Evolutionary conservation across 78 protist species (phyloP).

Genomic region (Paratrimastix pyriformis): DNA sequence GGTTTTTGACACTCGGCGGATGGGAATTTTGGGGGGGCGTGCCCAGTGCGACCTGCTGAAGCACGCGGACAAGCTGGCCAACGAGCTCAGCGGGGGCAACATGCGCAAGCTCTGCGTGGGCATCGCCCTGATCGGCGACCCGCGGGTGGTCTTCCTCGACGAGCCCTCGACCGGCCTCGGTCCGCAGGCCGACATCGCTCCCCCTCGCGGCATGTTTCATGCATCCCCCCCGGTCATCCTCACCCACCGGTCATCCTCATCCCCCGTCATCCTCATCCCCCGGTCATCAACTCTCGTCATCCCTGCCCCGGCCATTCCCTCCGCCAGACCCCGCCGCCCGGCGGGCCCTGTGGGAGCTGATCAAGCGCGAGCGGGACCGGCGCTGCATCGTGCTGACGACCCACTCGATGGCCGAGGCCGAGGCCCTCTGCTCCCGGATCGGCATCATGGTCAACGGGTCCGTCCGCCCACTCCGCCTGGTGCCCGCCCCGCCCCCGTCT

Average conservation of each 20-base stretch:
- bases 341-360: slow-evolving; percentile 28
- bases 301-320: too few relatives aligned
- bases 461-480: too few relatives aligned
- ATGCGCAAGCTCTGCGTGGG: slow-evolving; percentile 1
- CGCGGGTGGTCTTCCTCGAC: slow-evolving; percentile 23
- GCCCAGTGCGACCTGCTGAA: too few relatives aligned
- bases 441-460: slow-evolving; percentile 61
- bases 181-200: too few relatives aligned
- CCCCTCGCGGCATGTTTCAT: background rate
- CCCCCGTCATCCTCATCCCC: too few relatives aligned
- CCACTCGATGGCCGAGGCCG: slow-evolving; percentile 49
- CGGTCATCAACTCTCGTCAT: too few relatives aligned
- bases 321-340: slow-evolving; percentile 33
- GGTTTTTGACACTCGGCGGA: too few relatives aligned
- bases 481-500: too few relatives aligned
- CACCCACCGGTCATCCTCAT: background rate
- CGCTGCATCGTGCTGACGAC: slow-evolving; percentile 42
- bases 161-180: slow-evolving; percentile 49
- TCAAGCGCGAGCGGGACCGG: too few relatives aligned
- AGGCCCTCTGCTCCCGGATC: slow-evolving; percentile 56
- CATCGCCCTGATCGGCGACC: slow-evolving; percentile 4
- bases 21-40: too few relatives aligned
- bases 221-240: background rate
- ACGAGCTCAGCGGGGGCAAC: slow-evolving; percentile 18
- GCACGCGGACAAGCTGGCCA: background rate